A percentile compares a stretch with the other conserved stretches of the same genome.
Evolutionary conservation across 306 rosid species (phyloP).

Genomic region (Comarum palustre): DNA sequence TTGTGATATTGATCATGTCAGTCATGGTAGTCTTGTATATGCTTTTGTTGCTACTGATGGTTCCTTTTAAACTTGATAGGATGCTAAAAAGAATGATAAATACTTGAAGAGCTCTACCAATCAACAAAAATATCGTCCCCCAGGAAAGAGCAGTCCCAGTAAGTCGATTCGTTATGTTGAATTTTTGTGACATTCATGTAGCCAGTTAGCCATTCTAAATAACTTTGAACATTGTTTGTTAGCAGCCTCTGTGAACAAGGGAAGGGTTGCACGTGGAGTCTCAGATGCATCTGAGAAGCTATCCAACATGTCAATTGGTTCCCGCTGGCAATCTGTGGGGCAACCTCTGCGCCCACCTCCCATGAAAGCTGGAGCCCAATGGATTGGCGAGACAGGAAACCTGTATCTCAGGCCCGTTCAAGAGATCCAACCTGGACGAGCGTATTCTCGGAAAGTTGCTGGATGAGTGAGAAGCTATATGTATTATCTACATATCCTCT

Average conservation of each 20-base stretch:
- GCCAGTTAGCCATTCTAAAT: not conserved
- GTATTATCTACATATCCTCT: not conserved
- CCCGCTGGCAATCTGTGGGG: slow-evolving; percentile 47
- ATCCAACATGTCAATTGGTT: slow-evolving; percentile 56
- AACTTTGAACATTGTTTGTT: slow-evolving; percentile 7
- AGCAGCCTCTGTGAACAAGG: slow-evolving; percentile 58
- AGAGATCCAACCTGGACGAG: slow-evolving; percentile 55
- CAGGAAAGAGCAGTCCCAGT: slow-evolving; percentile 72
- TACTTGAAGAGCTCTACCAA: slow-evolving; percentile 39
- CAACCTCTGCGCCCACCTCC: slow-evolving; percentile 49
- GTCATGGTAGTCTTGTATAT: not conserved
- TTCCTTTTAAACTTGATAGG: slow-evolving; percentile 32
- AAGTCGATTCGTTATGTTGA: slow-evolving; percentile 25
- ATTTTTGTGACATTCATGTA: not conserved
- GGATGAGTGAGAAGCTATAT: slow-evolving; percentile 39
- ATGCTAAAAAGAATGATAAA: slow-evolving; percentile 54
- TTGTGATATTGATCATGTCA: not conserved
- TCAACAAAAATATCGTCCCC: slow-evolving; percentile 66
- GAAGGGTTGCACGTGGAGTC: slow-evolving; percentile 52
- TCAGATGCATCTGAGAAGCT: slow-evolving; percentile 74
- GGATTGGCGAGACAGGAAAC: slow-evolving; percentile 67
- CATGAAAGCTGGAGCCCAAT: slow-evolving; percentile 80
- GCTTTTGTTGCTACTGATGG: not conserved
- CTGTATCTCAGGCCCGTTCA: slow-evolving; percentile 52
- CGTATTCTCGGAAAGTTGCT: slow-evolving; percentile 63